Percentiles rank a stretch among this genome's conserved stretches.
Conservation (phyloP, 2,329 filamentous ascomycete genomes). For the Trichoderma sp. region DNA sequence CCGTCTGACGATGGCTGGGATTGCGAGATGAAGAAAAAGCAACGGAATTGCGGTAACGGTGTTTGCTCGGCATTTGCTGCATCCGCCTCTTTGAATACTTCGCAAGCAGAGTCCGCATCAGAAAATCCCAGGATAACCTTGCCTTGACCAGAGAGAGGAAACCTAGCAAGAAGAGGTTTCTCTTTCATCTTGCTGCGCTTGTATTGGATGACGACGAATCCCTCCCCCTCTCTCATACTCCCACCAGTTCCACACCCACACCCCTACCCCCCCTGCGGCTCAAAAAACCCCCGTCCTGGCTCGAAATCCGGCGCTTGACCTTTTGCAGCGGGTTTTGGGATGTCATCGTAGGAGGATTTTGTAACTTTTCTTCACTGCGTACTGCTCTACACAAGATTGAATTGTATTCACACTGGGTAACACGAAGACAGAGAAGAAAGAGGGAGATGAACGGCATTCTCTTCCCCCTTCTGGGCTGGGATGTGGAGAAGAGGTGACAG, state of each 20-base stretch:
- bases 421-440: not conserved
- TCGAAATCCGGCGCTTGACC: conserved; percentile 15
- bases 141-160: not conserved
- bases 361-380: not conserved
- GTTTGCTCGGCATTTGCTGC: conserved; percentile 3
- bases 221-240: not conserved
- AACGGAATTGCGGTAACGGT: not conserved
- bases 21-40: not conserved
- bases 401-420: not conserved
- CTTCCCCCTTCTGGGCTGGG: not conserved
- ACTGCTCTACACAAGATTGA: not conserved
- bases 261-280: not conserved
- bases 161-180: not conserved
- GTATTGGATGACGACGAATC: not conserved
- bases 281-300: not conserved
- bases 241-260: not conserved
- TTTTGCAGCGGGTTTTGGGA: not conserved
- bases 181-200: conserved; percentile 1
- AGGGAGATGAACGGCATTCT: not conserved
- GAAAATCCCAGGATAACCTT: not conserved
- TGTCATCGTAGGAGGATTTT: not conserved
- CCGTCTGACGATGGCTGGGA: too few relatives aligned
- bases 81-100: not conserved
- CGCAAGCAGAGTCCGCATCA: not conserved
- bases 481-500: not conserved